phyloP scores from a whole-genome alignment of 129 eudicot genomes.

The Erigeron canadensis region DNA sequence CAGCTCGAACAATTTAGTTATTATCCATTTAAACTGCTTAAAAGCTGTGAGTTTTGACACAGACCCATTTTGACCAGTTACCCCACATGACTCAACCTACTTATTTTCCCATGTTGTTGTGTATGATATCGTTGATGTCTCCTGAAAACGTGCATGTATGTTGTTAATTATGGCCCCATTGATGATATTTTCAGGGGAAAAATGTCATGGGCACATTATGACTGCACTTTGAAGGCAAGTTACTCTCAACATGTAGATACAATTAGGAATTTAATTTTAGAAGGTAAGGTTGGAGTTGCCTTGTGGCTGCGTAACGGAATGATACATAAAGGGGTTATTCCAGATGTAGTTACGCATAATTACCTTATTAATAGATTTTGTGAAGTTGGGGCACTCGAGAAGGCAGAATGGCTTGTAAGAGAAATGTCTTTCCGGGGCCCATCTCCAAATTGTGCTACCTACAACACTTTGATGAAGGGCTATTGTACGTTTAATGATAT shows the following conservation, averaged over 20 bases:
- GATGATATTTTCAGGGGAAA: slow-evolving; percentile 52
- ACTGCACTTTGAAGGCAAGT: slow-evolving; percentile 26
- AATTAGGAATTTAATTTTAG: slow-evolving; percentile 58
- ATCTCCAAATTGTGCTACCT: slow-evolving; percentile 70
- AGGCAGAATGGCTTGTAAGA: slow-evolving; percentile 65
- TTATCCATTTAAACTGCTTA: too few species aligned
- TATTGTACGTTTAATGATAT: slow-evolving; percentile 56
- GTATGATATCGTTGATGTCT: neutral
- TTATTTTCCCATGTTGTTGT: too few species aligned
- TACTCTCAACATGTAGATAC: slow-evolving; percentile 37
- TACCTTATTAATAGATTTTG: slow-evolving; percentile 71
- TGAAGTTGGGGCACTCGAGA: slow-evolving; percentile 52
- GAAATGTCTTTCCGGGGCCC: slow-evolving; percentile 67
- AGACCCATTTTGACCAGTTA: neutral
- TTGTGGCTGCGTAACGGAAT: slow-evolving; percentile 48
- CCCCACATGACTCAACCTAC: neutral
- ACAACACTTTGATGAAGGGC: slow-evolving; percentile 75
- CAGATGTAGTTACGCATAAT: slow-evolving; percentile 72
- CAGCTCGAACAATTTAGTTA: too few species aligned
- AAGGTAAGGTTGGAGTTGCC: slow-evolving; percentile 67
- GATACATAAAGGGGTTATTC: slow-evolving; percentile 46
- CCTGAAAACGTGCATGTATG: neutral
- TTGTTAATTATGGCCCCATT: neutral
- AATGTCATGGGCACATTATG: slow-evolving; percentile 41
- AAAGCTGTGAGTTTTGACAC: neutral